Conservation (phyloP, 805 yeast genomes). For the Schizosaccharomyces osmophilus region DNA sequence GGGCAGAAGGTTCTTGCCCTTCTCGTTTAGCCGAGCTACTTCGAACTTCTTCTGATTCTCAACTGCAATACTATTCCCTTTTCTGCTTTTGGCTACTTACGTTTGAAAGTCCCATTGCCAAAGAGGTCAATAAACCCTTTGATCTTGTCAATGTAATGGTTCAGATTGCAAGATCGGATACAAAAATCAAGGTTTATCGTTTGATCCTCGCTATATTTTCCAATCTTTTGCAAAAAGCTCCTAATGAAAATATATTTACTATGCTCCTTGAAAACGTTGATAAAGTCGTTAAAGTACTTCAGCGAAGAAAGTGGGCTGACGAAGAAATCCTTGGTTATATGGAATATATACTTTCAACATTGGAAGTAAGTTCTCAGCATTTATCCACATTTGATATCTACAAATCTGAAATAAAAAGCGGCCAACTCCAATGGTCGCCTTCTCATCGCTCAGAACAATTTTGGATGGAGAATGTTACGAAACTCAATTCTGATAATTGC, state of each 20-base stretch:
- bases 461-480: constrained; percentile 61
- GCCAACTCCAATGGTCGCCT: constrained; percentile 67
- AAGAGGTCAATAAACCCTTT: constrained; percentile 24
- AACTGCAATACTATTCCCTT: constrained; percentile 59
- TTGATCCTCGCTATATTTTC: constrained; percentile 29
- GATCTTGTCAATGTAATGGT: constrained; percentile 23
- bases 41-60: constrained; percentile 30
- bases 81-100: constrained; percentile 67
- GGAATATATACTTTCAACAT: constrained; percentile 27
- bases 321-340: constrained; percentile 68
- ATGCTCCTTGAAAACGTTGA: constrained; percentile 54
- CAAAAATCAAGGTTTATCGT: constrained; percentile 78
- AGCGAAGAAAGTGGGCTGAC: constrained; percentile 82
- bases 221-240: constrained; percentile 15
- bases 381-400: constrained; percentile 87
- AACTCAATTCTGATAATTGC: constrained; percentile 45
- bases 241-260: constrained; percentile 30
- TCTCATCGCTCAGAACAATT: constrained; percentile 72
- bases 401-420: constrained; percentile 56
- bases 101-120: constrained; percentile 33
- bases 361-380: constrained; percentile 47
- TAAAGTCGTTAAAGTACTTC: constrained; percentile 38
- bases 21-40: constrained; percentile 28
- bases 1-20: constrained; percentile 22
- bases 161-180: constrained; percentile 49